Percentiles rank a stretch among this genome's conserved stretches.
Evolutionary conservation across 2,329 filamentous ascomycete genomes (phyloP).

Genomic region (Diaporthe sp.): DNA sequence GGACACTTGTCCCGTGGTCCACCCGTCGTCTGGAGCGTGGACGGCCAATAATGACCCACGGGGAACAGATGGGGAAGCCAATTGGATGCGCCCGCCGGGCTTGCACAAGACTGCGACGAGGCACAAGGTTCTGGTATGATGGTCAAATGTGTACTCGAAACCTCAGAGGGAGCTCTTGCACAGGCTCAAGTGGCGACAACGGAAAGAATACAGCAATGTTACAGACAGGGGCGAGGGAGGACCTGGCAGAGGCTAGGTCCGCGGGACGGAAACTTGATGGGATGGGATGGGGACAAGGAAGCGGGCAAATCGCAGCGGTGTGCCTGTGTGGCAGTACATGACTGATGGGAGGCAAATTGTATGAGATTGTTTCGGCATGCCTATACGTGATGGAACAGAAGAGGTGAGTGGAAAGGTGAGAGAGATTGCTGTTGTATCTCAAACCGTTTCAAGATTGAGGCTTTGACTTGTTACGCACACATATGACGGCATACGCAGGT

Average conservation of each 20-base stretch:
- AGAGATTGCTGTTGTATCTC: slow-evolving; percentile 18
- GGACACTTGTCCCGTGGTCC: slow-evolving; percentile 38
- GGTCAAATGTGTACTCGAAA: slow-evolving; percentile 36
- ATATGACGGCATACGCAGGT: slow-evolving; percentile 16
- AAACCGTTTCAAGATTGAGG: slow-evolving; percentile 22
- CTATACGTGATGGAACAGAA: neutral
- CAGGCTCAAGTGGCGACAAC: neutral
- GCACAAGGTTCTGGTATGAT: neutral
- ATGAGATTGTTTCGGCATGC: slow-evolving; percentile 11
- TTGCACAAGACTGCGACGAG: slow-evolving; percentile 40
- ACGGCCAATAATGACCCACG: slow-evolving; percentile 24
- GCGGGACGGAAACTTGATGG: slow-evolving; percentile 20
- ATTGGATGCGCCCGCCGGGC: slow-evolving; percentile 40
- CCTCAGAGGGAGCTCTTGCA: neutral
- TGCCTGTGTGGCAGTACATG: slow-evolving; percentile 8
- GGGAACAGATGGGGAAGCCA: slow-evolving; percentile 41
- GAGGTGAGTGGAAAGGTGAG: slow-evolving; percentile 23
- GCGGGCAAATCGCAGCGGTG: neutral
- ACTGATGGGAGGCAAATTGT: slow-evolving; percentile 11
- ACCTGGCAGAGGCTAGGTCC: slow-evolving; percentile 7
- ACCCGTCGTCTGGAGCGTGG: slow-evolving; percentile 41
- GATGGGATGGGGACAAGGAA: slow-evolving; percentile 12
- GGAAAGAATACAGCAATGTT: too few species aligned
- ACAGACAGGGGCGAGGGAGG: neutral
- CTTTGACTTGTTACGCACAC: neutral